Percentiles rank a stretch among this genome's conserved stretches.
Conservation (phyloP, 192 early-diverging fungal genomes). For the Linnemannia zychae region DNA sequence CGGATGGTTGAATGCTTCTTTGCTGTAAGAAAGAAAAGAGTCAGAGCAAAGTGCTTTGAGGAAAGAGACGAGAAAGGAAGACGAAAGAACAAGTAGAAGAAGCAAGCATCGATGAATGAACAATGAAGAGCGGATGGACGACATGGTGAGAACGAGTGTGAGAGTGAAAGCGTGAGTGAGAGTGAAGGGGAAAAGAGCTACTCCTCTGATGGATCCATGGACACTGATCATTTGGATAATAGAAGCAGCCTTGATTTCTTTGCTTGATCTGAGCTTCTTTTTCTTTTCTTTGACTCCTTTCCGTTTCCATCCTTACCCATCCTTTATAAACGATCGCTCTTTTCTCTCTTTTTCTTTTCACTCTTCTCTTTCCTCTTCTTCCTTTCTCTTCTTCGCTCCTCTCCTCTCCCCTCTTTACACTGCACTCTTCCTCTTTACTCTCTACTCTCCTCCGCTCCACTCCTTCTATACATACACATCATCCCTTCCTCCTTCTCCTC, state of each 20-base stretch:
- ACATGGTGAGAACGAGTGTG: neutral
- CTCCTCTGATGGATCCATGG: neutral
- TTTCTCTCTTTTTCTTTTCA: neutral
- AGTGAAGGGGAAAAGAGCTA: too few species aligned
- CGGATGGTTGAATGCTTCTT: constrained; percentile 25
- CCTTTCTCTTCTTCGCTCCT: constrained; percentile 14
- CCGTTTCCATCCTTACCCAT: neutral
- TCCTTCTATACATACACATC: neutral
- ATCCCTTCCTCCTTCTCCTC: constrained; percentile 2
- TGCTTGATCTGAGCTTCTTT: neutral
- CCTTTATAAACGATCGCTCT: constrained; percentile 10
- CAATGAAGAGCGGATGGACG: neutral
- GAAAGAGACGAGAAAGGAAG: neutral
- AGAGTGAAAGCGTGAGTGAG: neutral
- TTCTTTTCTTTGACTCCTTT: constrained; percentile 3
- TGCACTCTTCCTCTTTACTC: neutral
- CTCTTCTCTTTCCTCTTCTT: constrained; percentile 16
- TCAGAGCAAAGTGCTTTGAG: neutral
- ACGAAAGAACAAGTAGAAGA: constrained; percentile 2
- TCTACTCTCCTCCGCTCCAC: neutral
- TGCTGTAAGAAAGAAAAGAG: neutral
- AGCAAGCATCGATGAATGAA: neutral
- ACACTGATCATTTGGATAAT: neutral
- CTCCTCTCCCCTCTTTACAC: neutral
- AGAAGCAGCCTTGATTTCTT: neutral